Base-by-base conservation (phyloP, 2,329 filamentous ascomycete species). In the Pestalotiopsis sp. region DNA sequence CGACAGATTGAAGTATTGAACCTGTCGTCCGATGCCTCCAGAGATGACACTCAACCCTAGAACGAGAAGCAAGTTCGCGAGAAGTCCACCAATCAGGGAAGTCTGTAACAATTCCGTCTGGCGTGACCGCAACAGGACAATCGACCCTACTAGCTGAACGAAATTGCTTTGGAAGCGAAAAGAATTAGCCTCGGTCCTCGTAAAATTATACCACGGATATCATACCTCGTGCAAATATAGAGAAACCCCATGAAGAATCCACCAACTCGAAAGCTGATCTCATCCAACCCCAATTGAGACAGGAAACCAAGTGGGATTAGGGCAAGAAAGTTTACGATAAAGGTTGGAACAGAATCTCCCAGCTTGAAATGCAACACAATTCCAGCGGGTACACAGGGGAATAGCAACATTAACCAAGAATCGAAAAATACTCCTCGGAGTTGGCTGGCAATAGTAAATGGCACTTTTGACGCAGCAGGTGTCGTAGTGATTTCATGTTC, bases 1-100 rank as follows among this genome's bases (percentile, higher is more conserved):
- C 2, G 13, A 4, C 9, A 25, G 4, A 38, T 66, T 66, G 49
- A 56, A 66, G 6, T 20, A 5, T 25, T 56, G 64, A 0, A 11
- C 12, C 36, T 5, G 14, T 11, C 25, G 64, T 17, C n/a, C 25
- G 3, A n/a, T n/a, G 12, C 41, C 25, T 2, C 64, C 64, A 12
- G 4, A 14, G 4, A 57, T 11, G 25, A 58, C 23, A 40, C 64
- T 66, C 2, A 66, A 23, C 7, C 49, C 64, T 4, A 66, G 45
- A 17, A 66, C 36, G 14, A 66, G 41, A 14, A 66, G 45, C 23
- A 66, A 11, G 17, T 66, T 66, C 11, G 41, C 25, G 7, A 66
- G 49, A 12, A 66, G 20, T 0, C 64, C 49, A 25, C 64, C 64
- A 4, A 58, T 25, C 11, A 58, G 9, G 7, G 45, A 17, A 7